Base-by-base conservation (phyloP, 441 rosid genomes). In the Eugenia klotzschiana region DNA sequence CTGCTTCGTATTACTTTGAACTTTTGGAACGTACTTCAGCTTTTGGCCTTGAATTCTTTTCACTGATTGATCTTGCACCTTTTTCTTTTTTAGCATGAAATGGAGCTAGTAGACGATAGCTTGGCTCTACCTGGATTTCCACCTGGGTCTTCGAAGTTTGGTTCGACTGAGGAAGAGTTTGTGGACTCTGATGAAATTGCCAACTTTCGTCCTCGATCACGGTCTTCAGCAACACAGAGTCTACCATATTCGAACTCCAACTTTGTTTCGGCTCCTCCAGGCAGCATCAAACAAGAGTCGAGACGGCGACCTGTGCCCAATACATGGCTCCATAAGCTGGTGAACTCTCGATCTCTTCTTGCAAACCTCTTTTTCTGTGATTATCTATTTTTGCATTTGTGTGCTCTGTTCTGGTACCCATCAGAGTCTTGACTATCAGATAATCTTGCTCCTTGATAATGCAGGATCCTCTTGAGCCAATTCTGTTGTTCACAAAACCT, bases 401-500 rank as follows among this genome's bases (percentile, higher is more conserved):
- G 25, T 69, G 10, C 25, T 37, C 46, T 37, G 25, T 33, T 69
- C n/a, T 37, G 77, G 46, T 69, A 20, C 77, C 77, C 77, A 37
- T 69, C 0, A 4, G 77, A 37, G 77, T 18, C 57, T 69, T 33
- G 57, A 64, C 58, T 3, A 80, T 8, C 8, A 18, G 82, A 20
- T 37, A 51, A 51, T 79, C 58, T 52, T 26, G 29, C 43, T 23
- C 56, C 51, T 53, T 86, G 54, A 83, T 79, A 41, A 84, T 89
- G 86, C 93, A 97, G 99, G 98, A 94, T 92, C 96, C 97, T 86
- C 86, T 89, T 41, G 98, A 97, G 91, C 98, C 99, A 2, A 93
- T 94, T 53, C 85, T 97, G 84, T 83, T 97, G 86, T 97, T 95
- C 89, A 92, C 98, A 43, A 95, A 97, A 85, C 98, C 99, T 54